Conservation (phyloP, 257 asterid genomes). For the Penstemon newberryi region DNA sequence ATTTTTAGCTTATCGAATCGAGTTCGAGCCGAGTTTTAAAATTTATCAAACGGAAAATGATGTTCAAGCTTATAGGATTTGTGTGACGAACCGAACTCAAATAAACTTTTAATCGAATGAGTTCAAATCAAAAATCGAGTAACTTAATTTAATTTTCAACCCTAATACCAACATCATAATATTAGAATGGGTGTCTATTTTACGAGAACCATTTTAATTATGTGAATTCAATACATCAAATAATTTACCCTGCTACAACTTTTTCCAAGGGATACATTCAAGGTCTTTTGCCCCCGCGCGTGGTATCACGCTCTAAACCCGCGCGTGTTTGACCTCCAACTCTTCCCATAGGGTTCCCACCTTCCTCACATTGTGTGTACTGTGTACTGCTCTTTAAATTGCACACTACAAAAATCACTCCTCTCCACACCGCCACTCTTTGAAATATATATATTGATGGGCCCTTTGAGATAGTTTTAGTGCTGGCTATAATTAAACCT, state of each 20-base stretch:
- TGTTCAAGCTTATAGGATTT: too few relatives aligned
- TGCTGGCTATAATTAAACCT: constrained; percentile 28
- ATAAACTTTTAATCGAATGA: too few relatives aligned
- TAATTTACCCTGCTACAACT: constrained; percentile 54
- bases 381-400: background rate
- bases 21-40: too few relatives aligned
- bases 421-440: too few relatives aligned
- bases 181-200: too few relatives aligned
- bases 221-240: background rate
- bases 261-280: constrained; percentile 36
- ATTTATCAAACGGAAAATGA: too few relatives aligned
- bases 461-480: background rate
- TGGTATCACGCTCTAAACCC: background rate
- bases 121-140: too few relatives aligned
- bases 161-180: constrained; percentile 23
- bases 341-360: constrained; percentile 32
- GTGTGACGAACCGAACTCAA: too few relatives aligned
- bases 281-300: constrained; percentile 31
- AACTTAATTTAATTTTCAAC: background rate
- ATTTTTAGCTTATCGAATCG: too few relatives aligned
- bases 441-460: background rate
- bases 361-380: background rate
- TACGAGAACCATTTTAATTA: too few relatives aligned
- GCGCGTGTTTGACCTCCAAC: background rate
- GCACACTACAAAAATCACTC: too few relatives aligned